These are phyloP conservation scores for Pneumocystis oryctolagi DNA, from an alignment of 1,139 yeast species.

Conservation along the genomic window DNA sequence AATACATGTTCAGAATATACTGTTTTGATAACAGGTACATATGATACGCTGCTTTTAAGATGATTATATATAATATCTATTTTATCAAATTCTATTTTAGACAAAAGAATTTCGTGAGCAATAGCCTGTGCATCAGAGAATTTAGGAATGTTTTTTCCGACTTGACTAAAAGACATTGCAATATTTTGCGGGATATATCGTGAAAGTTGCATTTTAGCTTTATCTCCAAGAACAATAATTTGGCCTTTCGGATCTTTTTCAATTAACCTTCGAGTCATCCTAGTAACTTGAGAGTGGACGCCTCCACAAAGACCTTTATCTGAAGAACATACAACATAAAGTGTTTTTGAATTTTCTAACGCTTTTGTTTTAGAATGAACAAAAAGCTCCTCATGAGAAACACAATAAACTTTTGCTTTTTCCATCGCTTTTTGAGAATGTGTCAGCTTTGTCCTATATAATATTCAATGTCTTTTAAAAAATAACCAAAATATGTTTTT, in stretches of 20 bases:
- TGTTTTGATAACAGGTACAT: slow-evolving; percentile 63
- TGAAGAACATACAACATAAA: slow-evolving; percentile 77
- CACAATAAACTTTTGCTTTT: slow-evolving; percentile 72
- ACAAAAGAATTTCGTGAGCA: slow-evolving; percentile 65
- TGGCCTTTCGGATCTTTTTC: slow-evolving; percentile 54
- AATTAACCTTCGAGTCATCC: slow-evolving; percentile 49
- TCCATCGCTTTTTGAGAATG: slow-evolving; percentile 94
- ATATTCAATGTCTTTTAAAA: neutral
- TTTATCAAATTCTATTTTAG: slow-evolving; percentile 46
- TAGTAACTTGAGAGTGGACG: slow-evolving; percentile 85
- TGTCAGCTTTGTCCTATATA: slow-evolving; percentile 59
- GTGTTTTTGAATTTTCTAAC: slow-evolving; percentile 40
- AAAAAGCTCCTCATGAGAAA: slow-evolving; percentile 65
- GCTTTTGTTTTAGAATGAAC: slow-evolving; percentile 64
- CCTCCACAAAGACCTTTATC: slow-evolving; percentile 99
- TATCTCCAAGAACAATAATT: slow-evolving; percentile 84
- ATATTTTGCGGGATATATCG: slow-evolving; percentile 65
- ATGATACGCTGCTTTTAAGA: slow-evolving; percentile 75
- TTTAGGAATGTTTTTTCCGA: slow-evolving; percentile 94
- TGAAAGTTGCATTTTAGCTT: slow-evolving; percentile 70
- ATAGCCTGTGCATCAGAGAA: slow-evolving; percentile 80
- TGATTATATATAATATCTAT: slow-evolving; percentile 76
- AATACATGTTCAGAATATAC: slow-evolving; percentile 59
- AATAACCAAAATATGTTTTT: neutral
- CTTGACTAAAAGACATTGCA: slow-evolving; percentile 68